Evolutionary conservation across 192 early-diverging fungal genomes (phyloP), one percentile per base, ranked within the genome.

Genomic region (Cladochytrium replicatum): DNA sequence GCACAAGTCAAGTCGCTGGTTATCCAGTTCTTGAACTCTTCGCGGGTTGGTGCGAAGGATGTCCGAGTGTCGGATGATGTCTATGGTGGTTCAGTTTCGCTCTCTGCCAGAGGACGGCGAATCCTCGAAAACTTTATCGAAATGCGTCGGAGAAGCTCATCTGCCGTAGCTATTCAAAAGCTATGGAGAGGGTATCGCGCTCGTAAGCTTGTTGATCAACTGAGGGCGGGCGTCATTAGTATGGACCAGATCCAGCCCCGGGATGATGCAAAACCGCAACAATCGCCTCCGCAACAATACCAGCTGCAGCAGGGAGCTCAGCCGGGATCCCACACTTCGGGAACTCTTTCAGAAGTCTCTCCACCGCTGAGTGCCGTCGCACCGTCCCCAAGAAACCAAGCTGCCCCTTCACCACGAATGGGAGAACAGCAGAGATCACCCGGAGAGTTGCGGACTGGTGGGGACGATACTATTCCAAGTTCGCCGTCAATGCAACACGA

Each of bases 131-230:
- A 58, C 2, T 60, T 47, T 30, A 50, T 43, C 2, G 50, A 48
- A 13, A 2, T 44, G 11, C 26, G 43, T 9, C 2, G 56, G 7
- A 27, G 13, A 5, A 45, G 41, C 1, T 46, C 48, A 21, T 64
- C 66, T 8, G 66, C 57, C 4, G 32, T 53, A 19, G 26, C 32
- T 4, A 50, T 72, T 0, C 69, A 72, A 46, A 34, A 44, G 19
- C 19, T 30, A 6, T 70, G 58, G 57, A 47, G 60, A 31, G 50
- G 58, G 2, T 44, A 43, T 6, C 41, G 23, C 15, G 51, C 55
- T 3, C 43, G 68, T 29, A 41, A 29, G 27, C 15, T 38, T 30
- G 39, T 58, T 3, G 26, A 7, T 4, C 24, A 22, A 7, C 5
- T 64, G 13, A 4, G 15, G 29, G 26, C 56, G 29, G 40, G 31